Percentiles rank a stretch among this genome's conserved stretches.
Evolutionary conservation across 306 rosid genomes (phyloP).

Genomic region (Crotalaria pallida): DNA sequence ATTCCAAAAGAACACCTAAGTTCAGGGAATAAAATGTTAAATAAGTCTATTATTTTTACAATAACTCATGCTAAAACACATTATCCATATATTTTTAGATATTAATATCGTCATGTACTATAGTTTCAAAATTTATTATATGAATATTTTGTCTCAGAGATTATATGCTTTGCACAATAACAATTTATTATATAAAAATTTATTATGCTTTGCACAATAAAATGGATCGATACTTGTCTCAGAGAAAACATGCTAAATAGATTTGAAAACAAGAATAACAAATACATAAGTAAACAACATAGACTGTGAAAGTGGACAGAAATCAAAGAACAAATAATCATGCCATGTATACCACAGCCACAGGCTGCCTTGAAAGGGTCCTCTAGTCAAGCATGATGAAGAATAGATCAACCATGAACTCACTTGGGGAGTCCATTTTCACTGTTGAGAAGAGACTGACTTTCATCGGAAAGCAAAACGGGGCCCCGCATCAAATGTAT

Average conservation of each 20-base stretch:
- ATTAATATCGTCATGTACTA: too few species aligned
- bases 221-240: constrained; percentile 17
- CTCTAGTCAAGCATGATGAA: constrained; percentile 15
- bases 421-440: constrained; percentile 84
- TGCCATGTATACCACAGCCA: constrained; percentile 19
- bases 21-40: too few species aligned
- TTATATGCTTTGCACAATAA: too few species aligned
- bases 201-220: constrained; percentile 11
- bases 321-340: constrained; percentile 13
- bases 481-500: constrained; percentile 99
- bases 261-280: constrained; percentile 20
- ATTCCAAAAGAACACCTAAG: too few species aligned
- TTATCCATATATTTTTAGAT: too few species aligned
- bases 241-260: constrained; percentile 20
- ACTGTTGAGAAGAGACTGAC: constrained; percentile 66
- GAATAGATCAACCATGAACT: constrained; percentile 26
- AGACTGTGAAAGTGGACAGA: constrained; percentile 24
- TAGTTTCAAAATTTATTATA: too few species aligned
- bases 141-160: too few species aligned
- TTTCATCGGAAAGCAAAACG: constrained; percentile 67
- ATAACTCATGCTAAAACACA: too few species aligned
- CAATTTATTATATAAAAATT: too few species aligned
- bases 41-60: too few species aligned
- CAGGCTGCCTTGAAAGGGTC: constrained; percentile 27
- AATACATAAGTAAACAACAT: constrained; percentile 25